A percentile compares a stretch with the other conserved stretches of the same genome.
Conservation (phyloP, 2,329 filamentous ascomycete species). For the Fusarium burgessii region DNA sequence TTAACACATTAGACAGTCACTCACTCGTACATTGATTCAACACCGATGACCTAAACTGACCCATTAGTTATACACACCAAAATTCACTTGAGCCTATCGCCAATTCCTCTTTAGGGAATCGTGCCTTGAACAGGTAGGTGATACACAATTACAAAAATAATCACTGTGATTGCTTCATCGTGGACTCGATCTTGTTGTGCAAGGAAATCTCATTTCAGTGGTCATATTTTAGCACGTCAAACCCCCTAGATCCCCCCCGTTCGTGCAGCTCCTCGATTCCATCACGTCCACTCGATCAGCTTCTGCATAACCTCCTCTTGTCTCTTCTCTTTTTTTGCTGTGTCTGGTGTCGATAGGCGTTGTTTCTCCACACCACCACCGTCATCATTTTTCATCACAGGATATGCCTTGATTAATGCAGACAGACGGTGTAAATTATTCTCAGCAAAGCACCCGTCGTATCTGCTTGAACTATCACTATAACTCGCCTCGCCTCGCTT, state of each 20-base stretch:
- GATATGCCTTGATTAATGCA: conserved; percentile 7
- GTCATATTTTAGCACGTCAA: conserved; percentile 25
- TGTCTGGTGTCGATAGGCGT: conserved; percentile 15
- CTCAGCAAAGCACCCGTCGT: background rate
- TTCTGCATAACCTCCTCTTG: conserved; percentile 33
- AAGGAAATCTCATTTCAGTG: conserved; percentile 16
- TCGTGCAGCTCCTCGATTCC: conserved; percentile 32
- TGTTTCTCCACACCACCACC: conserved; percentile 33
- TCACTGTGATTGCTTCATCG: background rate
- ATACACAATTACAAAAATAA: conserved; percentile 16
- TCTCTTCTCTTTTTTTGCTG: conserved; percentile 16
- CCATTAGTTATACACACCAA: background rate
- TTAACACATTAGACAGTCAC: background rate
- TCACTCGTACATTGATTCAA: background rate
- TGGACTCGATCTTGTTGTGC: conserved; percentile 18
- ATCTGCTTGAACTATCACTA: background rate
- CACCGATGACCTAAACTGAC: background rate
- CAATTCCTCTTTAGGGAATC: conserved; percentile 42
- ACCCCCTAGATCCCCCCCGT: conserved; percentile 18
- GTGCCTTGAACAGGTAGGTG: conserved; percentile 28
- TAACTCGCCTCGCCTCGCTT: background rate
- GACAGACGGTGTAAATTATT: background rate
- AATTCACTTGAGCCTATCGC: conserved; percentile 32
- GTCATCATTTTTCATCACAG: conserved; percentile 19
- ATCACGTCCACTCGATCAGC: conserved; percentile 10